Conservation (phyloP, 495 filamentous ascomycete genomes). For the Sphaerosporella brunnea region DNA sequence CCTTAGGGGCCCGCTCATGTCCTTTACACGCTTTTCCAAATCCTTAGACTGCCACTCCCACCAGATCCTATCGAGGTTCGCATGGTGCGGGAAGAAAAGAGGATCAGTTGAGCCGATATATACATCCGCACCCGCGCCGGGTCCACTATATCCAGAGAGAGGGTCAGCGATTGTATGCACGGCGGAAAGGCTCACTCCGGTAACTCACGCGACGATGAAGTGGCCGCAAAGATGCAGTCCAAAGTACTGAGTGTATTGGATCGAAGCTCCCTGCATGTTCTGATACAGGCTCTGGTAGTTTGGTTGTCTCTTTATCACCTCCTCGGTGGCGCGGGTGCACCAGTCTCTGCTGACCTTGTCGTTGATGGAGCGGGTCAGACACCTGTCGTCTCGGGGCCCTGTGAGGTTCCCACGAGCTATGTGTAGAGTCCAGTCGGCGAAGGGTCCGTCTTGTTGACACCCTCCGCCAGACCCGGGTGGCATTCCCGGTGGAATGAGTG, state of each 20-base stretch:
- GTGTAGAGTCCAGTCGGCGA: conserved; percentile 23
- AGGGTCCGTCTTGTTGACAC: conserved; percentile 31
- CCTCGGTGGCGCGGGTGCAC: conserved; percentile 3
- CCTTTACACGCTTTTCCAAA: conserved; percentile 11
- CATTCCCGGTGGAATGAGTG: not conserved
- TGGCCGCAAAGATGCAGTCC: conserved; percentile 6
- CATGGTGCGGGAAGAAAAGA: conserved; percentile 41
- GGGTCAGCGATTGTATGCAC: not conserved
- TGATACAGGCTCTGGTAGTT: conserved; percentile 2
- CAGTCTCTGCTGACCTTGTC: conserved; percentile 1
- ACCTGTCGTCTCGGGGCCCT: conserved; percentile 7
- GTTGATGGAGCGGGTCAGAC: conserved; percentile 11
- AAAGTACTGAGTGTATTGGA: not conserved
- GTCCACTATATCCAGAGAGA: not conserved
- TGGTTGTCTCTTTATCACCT: conserved; percentile 3
- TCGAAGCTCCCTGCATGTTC: not conserved
- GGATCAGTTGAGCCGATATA: conserved; percentile 29
- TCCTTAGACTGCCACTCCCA: conserved; percentile 39
- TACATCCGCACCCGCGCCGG: not conserved
- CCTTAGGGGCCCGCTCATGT: conserved; percentile 11
- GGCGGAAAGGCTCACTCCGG: not conserved
- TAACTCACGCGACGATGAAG: not conserved
- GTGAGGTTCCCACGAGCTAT: conserved; percentile 4
- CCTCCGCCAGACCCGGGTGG: conserved; percentile 14
- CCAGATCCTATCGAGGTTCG: conserved; percentile 40